These are phyloP conservation scores for Coemansia erecta DNA, from an alignment of 192 early-diverging fungal species.

Conservation along the genomic window DNA sequence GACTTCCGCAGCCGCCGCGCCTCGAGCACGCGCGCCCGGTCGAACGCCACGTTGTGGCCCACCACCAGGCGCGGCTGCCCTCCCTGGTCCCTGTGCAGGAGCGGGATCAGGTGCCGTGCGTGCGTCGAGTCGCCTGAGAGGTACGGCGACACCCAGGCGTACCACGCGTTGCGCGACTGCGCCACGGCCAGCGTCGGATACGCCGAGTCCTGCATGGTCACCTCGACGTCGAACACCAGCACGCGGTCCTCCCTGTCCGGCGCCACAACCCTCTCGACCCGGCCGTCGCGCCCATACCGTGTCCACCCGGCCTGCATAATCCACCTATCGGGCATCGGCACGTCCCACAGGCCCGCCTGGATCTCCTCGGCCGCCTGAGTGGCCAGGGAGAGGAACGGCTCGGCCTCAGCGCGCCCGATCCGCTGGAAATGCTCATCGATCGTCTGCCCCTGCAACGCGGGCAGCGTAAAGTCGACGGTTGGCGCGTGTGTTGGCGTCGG, in stretches of 20 bases:
- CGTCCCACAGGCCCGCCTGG: no score
- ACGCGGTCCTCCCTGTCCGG: constrained; percentile 60
- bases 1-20: constrained; percentile 68
- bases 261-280: constrained; percentile 31
- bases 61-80: constrained; percentile 63
- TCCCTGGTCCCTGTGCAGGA: constrained; percentile 49
- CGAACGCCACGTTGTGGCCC: constrained; percentile 93
- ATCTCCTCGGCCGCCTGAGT: not conserved
- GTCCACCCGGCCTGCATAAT: constrained; percentile 71
- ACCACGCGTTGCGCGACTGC: constrained; percentile 74
- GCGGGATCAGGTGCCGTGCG: constrained; percentile 62
- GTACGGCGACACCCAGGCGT: constrained; percentile 89
- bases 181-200: constrained; percentile 84
- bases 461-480: constrained; percentile 50
- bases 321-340: constrained; percentile 56
- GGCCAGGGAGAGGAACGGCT: constrained; percentile 59
- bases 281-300: constrained; percentile 60
- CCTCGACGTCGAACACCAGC: constrained; percentile 88
- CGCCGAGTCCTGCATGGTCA: constrained; percentile 62
- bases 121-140: constrained; percentile 52
- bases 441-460: constrained; percentile 48
- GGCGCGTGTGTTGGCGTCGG: constrained; percentile 16
- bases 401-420: constrained; percentile 65
- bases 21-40: constrained; percentile 82
- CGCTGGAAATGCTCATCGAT: constrained; percentile 79